Evolutionary conservation across 192 early-diverging fungal species (phyloP).

Genomic region (Podila minutissima): DNA sequence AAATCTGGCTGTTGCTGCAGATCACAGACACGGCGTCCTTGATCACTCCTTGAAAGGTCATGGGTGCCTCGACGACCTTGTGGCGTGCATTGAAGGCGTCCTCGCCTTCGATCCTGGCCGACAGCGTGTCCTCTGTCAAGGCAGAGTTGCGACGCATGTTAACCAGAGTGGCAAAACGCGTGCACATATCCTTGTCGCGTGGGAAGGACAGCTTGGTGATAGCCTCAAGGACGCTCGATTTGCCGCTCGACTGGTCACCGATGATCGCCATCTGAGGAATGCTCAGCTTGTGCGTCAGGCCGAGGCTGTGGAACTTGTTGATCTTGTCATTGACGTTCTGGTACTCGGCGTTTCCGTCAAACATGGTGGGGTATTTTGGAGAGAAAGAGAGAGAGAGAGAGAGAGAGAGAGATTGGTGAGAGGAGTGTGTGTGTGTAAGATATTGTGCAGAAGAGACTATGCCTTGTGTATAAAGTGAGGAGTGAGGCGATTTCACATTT

Average conservation of each 20-base stretch:
- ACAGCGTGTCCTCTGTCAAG: constrained; percentile 2
- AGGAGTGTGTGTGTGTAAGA: not conserved
- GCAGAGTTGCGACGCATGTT: constrained; percentile 6
- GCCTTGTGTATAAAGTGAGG: too few relatives aligned
- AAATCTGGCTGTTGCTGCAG: constrained; percentile 1
- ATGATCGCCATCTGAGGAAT: constrained; percentile 7
- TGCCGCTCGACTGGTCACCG: constrained; percentile 8
- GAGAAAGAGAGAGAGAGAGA: not conserved
- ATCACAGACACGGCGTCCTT: not conserved
- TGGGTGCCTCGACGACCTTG: not conserved
- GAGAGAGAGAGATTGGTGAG: not conserved
- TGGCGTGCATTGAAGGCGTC: not conserved
- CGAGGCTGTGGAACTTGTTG: not conserved
- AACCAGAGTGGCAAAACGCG: constrained; percentile 4
- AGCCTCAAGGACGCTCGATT: constrained; percentile 7
- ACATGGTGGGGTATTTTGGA: not conserved
- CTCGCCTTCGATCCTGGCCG: constrained; percentile 10
- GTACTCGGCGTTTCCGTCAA: not conserved
- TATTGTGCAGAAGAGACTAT: not conserved
- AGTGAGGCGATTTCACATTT: too few relatives aligned
- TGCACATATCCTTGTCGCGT: constrained; percentile 2
- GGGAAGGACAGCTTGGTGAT: constrained; percentile 10
- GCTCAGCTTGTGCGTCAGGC: not conserved
- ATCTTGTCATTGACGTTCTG: not conserved
- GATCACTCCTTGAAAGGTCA: constrained; percentile 3